These are phyloP conservation scores for Hemileia vastatrix DNA, from an alignment of 1,284 basidiomycete species.

Conservation along the genomic window DNA sequence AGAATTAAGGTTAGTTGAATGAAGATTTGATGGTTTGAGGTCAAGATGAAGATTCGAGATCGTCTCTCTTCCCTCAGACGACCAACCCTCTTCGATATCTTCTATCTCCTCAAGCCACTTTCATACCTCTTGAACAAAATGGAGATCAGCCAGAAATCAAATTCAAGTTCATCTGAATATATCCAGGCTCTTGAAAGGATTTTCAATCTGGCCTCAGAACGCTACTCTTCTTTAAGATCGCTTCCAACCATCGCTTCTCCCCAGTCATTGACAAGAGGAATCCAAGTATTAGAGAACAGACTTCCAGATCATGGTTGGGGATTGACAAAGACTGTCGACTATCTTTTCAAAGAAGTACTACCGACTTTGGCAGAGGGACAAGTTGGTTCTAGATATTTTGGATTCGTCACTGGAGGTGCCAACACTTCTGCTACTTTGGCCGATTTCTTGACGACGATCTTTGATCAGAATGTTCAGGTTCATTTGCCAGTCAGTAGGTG, in stretches of 20 bases:
- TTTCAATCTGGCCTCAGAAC: not conserved
- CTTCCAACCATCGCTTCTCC: not conserved
- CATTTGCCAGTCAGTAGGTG: slow-evolving; percentile 39
- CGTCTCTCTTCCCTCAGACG: no score
- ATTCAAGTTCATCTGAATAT: no score
- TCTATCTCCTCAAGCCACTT: no score
- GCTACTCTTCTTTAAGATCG: not conserved
- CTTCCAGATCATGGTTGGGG: not conserved
- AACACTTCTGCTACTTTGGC: slow-evolving; percentile 47
- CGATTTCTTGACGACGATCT: slow-evolving; percentile 42
- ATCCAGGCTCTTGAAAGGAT: no score
- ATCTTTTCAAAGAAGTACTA: not conserved
- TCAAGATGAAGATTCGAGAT: no score
- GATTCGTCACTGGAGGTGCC: slow-evolving; percentile 48
- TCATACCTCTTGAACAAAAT: no score
- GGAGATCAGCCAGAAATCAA: no score
- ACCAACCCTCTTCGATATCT: no score
- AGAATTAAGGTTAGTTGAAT: no score
- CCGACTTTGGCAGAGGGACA: slow-evolving; percentile 4
- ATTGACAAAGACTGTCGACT: not conserved
- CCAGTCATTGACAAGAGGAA: not conserved
- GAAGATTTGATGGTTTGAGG: no score
- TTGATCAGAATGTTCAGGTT: slow-evolving; percentile 48
- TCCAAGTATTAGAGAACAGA: not conserved
- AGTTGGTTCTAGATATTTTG: slow-evolving; percentile 47